Percentiles rank a stretch among this genome's conserved stretches.
These are phyloP conservation scores for Pilobolus umbonatus DNA, from an alignment of 192 early-diverging fungal species.

Conservation along the genomic window DNA sequence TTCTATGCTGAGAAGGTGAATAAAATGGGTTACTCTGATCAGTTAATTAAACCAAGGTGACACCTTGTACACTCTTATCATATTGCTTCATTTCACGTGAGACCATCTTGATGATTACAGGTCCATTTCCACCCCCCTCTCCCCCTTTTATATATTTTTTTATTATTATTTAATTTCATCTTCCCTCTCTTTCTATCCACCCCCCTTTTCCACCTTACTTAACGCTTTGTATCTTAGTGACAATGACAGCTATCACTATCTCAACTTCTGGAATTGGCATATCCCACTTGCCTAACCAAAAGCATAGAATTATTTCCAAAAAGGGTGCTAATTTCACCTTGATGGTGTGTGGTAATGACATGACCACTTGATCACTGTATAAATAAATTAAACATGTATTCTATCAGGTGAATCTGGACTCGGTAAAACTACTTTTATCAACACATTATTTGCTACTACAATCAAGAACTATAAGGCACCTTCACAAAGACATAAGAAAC, in stretches of 20 bases:
- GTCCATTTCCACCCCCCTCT: too few species aligned
- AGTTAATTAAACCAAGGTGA: too few species aligned
- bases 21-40: too few species aligned
- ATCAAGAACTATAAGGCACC: slow-evolving; percentile 35
- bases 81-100: too few species aligned
- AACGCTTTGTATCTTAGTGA: too few species aligned
- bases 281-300: slow-evolving; percentile 89
- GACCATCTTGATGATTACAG: too few species aligned
- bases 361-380: background rate
- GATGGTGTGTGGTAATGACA: slow-evolving; percentile 86
- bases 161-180: too few species aligned
- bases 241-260: slow-evolving; percentile 27
- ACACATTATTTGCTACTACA: slow-evolving; percentile 90
- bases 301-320: slow-evolving; percentile 86
- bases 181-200: too few species aligned
- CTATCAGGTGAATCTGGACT: slow-evolving; percentile 84
- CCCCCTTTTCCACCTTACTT: too few species aligned
- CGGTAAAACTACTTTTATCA: slow-evolving; percentile 96
- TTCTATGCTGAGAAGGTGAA: too few species aligned
- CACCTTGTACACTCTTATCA: too few species aligned
- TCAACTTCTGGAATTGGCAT: slow-evolving; percentile 62
- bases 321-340: slow-evolving; percentile 89
- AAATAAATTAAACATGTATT: background rate
- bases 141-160: too few species aligned
- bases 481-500: slow-evolving; percentile 73